Conservation (phyloP, 78 protist species). For the Dictyostelium discoideum region DNA sequence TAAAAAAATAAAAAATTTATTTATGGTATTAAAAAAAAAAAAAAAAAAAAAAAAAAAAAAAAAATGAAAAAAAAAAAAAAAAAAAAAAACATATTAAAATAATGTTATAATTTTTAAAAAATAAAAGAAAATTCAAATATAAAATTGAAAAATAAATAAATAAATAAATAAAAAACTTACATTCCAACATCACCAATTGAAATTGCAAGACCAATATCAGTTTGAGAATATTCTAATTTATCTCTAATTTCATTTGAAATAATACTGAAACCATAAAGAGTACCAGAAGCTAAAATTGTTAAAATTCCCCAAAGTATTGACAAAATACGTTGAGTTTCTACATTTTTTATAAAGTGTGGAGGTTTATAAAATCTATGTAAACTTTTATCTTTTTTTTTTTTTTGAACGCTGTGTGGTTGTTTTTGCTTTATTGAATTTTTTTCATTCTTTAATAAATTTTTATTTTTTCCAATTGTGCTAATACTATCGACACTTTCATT, state of each 20-base stretch:
- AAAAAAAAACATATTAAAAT: no score
- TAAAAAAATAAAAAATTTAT: no score
- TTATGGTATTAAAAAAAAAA: no score
- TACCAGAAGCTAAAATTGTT: slow-evolving; percentile 34
- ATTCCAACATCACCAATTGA: slow-evolving; percentile 72
- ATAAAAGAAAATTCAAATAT: no score
- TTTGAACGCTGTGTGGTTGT: no score
- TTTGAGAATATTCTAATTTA: slow-evolving; percentile 14
- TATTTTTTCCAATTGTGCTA: background rate
- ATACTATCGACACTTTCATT: background rate
- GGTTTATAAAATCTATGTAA: slow-evolving; percentile 19
- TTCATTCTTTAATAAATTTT: background rate
- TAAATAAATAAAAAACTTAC: background rate
- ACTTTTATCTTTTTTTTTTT: background rate
- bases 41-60: no score
- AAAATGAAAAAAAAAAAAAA: no score
- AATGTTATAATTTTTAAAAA: no score
- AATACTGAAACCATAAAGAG: slow-evolving; percentile 35
- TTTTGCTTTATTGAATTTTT: no score
- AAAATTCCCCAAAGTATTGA: slow-evolving; percentile 15
- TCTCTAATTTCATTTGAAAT: slow-evolving; percentile 38
- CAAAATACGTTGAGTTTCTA: background rate
- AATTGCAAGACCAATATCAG: slow-evolving; percentile 36
- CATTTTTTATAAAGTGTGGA: slow-evolving; percentile 1
- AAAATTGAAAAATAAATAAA: no score